Percentiles rank a stretch among this genome's conserved stretches.
These are phyloP conservation scores for Aspergillus japonicus DNA, from an alignment of 2,329 filamentous ascomycete species.

Conservation along the genomic window DNA sequence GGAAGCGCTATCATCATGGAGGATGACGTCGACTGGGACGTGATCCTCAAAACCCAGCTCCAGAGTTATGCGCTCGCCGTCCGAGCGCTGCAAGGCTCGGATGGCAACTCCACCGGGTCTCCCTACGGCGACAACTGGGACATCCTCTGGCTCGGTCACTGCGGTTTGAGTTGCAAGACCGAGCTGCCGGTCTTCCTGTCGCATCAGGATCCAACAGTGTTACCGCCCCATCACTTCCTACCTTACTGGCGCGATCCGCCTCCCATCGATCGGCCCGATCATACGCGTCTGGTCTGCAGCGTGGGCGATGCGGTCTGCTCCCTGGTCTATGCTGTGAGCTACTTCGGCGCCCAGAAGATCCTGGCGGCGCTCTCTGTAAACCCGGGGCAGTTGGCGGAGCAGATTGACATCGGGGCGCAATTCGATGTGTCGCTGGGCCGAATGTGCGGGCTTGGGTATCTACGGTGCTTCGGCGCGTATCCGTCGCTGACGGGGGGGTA, in stretches of 20 bases:
- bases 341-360: slow-evolving; percentile 20
- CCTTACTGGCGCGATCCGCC: slow-evolving; percentile 23
- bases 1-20: slow-evolving; percentile 20
- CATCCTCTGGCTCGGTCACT: slow-evolving; percentile 28
- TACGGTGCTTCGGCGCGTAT: slow-evolving; percentile 21
- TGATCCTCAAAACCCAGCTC: slow-evolving; percentile 16
- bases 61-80: slow-evolving; percentile 13
- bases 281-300: slow-evolving; percentile 17
- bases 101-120: background rate
- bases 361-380: slow-evolving; percentile 22
- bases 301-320: slow-evolving; percentile 20
- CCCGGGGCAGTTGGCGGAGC: slow-evolving; percentile 17
- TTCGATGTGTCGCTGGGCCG: slow-evolving; percentile 23
- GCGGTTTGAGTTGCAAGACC: slow-evolving; percentile 20
- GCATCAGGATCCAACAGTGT: slow-evolving; percentile 17
- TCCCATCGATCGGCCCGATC: slow-evolving; percentile 10
- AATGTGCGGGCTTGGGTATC: slow-evolving; percentile 21
- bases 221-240: slow-evolving; percentile 20
- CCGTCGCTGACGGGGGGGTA: slow-evolving; percentile 19
- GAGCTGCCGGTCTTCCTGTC: slow-evolving; percentile 14
- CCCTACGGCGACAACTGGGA: slow-evolving; percentile 22
- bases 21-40: slow-evolving; percentile 20
- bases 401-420: slow-evolving; percentile 25
- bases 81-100: slow-evolving; percentile 7
- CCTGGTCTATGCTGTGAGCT: slow-evolving; percentile 22